Percentiles rank a stretch among this genome's conserved stretches.
phyloP scores from a whole-genome alignment of 176 grass and related monocot genomes.

The Hsuehochloa calcarea region DNA sequence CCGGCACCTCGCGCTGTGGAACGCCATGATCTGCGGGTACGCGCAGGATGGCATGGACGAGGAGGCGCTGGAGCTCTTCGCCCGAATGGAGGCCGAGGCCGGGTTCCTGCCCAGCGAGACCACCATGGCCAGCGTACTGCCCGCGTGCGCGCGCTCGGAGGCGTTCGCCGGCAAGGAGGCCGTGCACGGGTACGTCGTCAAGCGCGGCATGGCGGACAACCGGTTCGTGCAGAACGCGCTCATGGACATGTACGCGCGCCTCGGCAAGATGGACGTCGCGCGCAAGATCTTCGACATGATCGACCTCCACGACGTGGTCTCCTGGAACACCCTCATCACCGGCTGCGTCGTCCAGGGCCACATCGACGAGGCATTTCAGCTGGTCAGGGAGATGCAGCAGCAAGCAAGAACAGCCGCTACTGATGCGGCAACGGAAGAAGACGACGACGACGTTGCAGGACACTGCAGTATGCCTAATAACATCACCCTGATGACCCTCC shows the following conservation, averaged over 20 bases:
- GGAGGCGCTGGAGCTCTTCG: slow-evolving; percentile 65
- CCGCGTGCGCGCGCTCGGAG: slow-evolving; percentile 65
- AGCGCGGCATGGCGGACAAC: slow-evolving; percentile 69
- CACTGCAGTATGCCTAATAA: slow-evolving; percentile 48
- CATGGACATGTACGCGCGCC: slow-evolving; percentile 91
- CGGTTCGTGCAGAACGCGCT: slow-evolving; percentile 96
- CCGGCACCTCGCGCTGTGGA: slow-evolving; percentile 74
- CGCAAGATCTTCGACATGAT: slow-evolving; percentile 59
- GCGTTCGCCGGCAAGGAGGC: slow-evolving; percentile 63
- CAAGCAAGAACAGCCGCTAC: background rate
- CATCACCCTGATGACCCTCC: slow-evolving; percentile 82
- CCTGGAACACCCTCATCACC: slow-evolving; percentile 89
- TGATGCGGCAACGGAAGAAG: background rate
- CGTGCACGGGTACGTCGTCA: slow-evolving; percentile 83
- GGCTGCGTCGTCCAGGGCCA: slow-evolving; percentile 56
- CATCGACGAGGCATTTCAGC: slow-evolving; percentile 58
- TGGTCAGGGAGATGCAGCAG: slow-evolving; percentile 65
- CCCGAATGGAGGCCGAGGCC: slow-evolving; percentile 55
- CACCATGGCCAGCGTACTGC: slow-evolving; percentile 76
- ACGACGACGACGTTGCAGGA: background rate
- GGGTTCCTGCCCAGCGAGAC: slow-evolving; percentile 71
- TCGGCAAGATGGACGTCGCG: slow-evolving; percentile 69
- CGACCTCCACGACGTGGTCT: slow-evolving; percentile 63
- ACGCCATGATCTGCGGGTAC: slow-evolving; percentile 92
- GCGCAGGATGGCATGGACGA: slow-evolving; percentile 74